phyloP scores from a whole-genome alignment of 192 early-diverging fungal genomes.

The Borealophlyctis nickersoniae region DNA sequence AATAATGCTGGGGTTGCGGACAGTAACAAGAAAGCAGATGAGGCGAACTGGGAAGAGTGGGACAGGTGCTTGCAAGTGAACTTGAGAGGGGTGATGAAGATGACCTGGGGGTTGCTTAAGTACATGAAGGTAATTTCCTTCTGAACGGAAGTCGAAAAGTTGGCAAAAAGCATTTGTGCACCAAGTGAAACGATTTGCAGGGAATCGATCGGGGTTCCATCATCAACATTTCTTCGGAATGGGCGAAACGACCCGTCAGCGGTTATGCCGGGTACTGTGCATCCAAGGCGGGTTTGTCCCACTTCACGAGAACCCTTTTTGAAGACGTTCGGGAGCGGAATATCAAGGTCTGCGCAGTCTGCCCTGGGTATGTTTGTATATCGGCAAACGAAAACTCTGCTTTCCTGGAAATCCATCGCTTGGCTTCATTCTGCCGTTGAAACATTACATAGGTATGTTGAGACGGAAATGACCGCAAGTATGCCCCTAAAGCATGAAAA shows the following conservation, averaged over 20 bases:
- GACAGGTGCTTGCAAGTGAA: background rate
- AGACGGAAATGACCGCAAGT: background rate
- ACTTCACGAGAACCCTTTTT: conserved; percentile 5
- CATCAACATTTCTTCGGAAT: conserved; percentile 15
- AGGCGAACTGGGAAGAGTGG: conserved; percentile 3
- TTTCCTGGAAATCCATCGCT: too few species aligned
- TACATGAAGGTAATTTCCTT: conserved; percentile 8
- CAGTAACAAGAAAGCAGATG: background rate
- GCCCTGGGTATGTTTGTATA: conserved; percentile 2
- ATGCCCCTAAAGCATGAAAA: conserved; percentile 2
- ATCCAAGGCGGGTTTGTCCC: conserved; percentile 8
- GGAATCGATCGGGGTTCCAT: conserved; percentile 1
- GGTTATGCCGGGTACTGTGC: background rate
- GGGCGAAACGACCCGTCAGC: background rate
- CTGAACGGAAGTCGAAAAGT: too few species aligned
- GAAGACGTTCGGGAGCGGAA: conserved; percentile 10
- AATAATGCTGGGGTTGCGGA: conserved; percentile 10
- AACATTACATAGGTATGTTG: background rate
- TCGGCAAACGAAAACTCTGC: too few species aligned
- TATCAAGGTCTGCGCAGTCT: conserved; percentile 13
- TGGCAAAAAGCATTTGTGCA: too few species aligned
- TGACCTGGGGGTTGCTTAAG: background rate
- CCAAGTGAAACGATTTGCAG: background rate
- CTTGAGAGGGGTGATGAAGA: conserved; percentile 1
- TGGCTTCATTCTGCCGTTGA: too few species aligned